Evolutionary conservation across 1,284 basidiomycete species (phyloP).

Genomic region (Moesziomyces sp.): DNA sequence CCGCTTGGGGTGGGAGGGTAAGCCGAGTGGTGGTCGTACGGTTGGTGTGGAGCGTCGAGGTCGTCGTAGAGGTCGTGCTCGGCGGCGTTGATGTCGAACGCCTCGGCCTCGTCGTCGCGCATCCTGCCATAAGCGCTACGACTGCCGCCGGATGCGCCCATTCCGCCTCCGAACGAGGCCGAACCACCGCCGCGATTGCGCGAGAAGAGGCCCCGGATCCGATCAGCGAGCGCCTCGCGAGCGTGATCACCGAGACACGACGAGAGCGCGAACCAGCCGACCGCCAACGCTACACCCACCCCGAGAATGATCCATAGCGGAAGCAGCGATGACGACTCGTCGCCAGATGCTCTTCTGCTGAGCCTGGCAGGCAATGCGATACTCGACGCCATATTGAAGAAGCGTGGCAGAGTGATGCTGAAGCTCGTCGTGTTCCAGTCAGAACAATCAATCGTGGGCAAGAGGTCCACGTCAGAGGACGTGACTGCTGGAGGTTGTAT

Average conservation of each 20-base stretch:
- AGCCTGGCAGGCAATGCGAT: background rate
- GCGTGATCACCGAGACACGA: slow-evolving; percentile 48
- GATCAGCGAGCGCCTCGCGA: slow-evolving; percentile 23
- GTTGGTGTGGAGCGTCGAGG: slow-evolving; percentile 29
- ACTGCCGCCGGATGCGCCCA: slow-evolving; percentile 16
- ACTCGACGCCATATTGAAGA: slow-evolving; percentile 7
- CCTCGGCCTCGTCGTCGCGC: slow-evolving; percentile 47
- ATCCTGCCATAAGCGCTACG: slow-evolving; percentile 38
- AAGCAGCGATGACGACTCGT: slow-evolving; percentile 35
- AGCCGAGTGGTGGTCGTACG: slow-evolving; percentile 26
- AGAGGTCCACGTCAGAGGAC: no score
- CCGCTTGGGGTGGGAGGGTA: slow-evolving; percentile 29
- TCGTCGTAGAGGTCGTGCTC: slow-evolving; percentile 48
- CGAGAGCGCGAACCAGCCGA: slow-evolving; percentile 51
- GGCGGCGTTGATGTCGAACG: slow-evolving; percentile 45
- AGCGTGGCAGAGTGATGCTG: no score
- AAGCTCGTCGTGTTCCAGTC: no score
- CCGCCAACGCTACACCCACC: slow-evolving; percentile 34
- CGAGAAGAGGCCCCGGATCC: slow-evolving; percentile 26
- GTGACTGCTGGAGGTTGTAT: no score
- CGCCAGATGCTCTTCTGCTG: slow-evolving; percentile 12
- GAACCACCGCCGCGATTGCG: slow-evolving; percentile 10
- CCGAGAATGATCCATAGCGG: slow-evolving; percentile 51
- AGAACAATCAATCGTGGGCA: background rate
- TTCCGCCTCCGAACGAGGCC: slow-evolving; percentile 1